A percentile compares a stretch with the other conserved stretches of the same genome.
Conservation (phyloP, 345 rosid species). For the Combretum micranthum region DNA sequence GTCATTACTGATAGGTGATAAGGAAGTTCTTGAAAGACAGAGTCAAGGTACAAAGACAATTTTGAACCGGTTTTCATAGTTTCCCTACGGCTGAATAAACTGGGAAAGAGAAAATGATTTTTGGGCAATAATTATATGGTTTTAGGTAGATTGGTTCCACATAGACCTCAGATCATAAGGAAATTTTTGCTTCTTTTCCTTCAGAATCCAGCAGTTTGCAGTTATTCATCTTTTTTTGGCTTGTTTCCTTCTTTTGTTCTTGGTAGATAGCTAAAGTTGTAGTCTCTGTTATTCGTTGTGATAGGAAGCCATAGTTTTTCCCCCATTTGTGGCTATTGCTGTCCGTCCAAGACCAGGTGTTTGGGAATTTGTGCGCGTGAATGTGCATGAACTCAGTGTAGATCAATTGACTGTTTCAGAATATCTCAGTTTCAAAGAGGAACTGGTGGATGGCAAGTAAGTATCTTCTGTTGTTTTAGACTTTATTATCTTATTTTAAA, state of each 20-base stretch:
- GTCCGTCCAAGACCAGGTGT: slow-evolving; percentile 98
- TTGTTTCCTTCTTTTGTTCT: background rate
- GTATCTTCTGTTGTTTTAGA: slow-evolving; percentile 9
- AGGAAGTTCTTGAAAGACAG: too few relatives aligned
- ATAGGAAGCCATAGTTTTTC: slow-evolving; percentile 92
- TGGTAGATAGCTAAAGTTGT: background rate
- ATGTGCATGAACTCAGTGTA: slow-evolving; percentile 74
- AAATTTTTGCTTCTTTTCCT: too few relatives aligned
- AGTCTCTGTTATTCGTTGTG: slow-evolving; percentile 3
- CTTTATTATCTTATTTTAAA: background rate
- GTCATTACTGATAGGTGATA: too few relatives aligned
- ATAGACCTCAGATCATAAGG: too few relatives aligned
- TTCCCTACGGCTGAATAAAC: too few relatives aligned
- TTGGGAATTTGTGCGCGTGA: slow-evolving; percentile 96
- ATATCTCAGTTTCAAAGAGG: slow-evolving; percentile 88
- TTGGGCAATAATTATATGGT: too few relatives aligned
- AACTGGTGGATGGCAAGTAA: slow-evolving; percentile 75
- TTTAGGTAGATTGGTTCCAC: too few relatives aligned
- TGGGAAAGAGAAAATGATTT: too few relatives aligned
- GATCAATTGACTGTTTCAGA: slow-evolving; percentile 75
- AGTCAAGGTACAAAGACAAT: too few relatives aligned
- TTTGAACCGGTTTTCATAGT: too few relatives aligned
- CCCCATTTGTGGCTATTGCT: slow-evolving; percentile 89
- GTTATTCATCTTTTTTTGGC: background rate
- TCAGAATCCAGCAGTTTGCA: too few relatives aligned